Evolutionary conservation across 805 yeast species (phyloP).

Genomic region (Hanseniaspora jakobsenii): DNA sequence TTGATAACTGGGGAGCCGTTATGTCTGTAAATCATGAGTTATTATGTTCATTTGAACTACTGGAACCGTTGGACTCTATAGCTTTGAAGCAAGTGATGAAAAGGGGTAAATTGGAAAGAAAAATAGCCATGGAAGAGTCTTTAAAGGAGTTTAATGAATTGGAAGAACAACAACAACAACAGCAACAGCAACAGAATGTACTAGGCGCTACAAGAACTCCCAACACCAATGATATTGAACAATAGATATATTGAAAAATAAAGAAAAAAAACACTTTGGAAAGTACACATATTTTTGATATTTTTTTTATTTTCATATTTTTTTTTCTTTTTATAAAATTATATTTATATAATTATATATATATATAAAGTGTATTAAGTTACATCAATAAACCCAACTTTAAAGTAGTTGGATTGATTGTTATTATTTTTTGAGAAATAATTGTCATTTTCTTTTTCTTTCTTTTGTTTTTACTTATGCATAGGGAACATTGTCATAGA

Average conservation of each 20-base stretch:
- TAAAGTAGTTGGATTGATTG: no score
- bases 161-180: not conserved
- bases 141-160: not conserved
- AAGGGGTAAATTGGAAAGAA: conserved; percentile 79
- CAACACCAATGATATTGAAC: no score
- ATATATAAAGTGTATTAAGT: no score
- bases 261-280: no score
- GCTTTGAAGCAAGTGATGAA: conserved; percentile 92
- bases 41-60: conserved; percentile 71
- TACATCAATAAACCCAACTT: no score
- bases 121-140: conserved; percentile 25
- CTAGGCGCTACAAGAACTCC: no score
- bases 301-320: no score
- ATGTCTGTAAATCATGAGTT: conserved; percentile 59
- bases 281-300: no score
- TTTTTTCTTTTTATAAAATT: no score
- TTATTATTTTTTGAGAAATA: no score
- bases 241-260: no score
- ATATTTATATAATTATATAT: not conserved
- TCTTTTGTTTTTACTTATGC: not conserved
- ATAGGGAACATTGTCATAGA: not conserved
- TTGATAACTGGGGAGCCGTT: conserved; percentile 68
- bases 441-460: no score
- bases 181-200: not conserved
- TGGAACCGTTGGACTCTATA: conserved; percentile 86